These are phyloP conservation scores for Ballota nigra DNA, from an alignment of 257 asterid species.

Conservation along the genomic window DNA sequence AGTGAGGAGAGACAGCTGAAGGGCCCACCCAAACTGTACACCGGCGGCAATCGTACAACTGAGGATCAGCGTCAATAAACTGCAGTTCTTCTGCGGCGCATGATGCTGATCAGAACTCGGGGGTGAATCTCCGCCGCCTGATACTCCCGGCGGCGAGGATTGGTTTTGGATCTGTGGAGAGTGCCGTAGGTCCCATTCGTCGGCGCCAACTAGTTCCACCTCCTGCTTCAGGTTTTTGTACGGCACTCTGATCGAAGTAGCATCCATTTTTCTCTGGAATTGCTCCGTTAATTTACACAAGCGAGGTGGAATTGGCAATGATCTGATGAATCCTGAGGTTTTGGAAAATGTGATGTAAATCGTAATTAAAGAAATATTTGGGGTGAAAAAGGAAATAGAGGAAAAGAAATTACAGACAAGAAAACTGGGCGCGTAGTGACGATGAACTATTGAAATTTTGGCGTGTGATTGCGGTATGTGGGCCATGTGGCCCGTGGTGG, in stretches of 20 bases:
- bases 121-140: slow-evolving; percentile 37
- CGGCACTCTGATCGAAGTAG: slow-evolving; percentile 82
- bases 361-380: background rate
- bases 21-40: slow-evolving; percentile 99
- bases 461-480: background rate
- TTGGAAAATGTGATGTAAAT: slow-evolving; percentile 2
- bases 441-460: slow-evolving; percentile 1
- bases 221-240: slow-evolving; percentile 77
- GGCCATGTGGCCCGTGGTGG: too few species aligned
- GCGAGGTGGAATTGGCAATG: slow-evolving; percentile 22
- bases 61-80: slow-evolving; percentile 64
- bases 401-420: background rate
- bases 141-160: slow-evolving; percentile 34
- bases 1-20: slow-evolving; percentile 95
- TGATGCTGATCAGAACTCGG: slow-evolving; percentile 33
- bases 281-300: slow-evolving; percentile 20
- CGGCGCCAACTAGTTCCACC: slow-evolving; percentile 70
- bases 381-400: background rate
- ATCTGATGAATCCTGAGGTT: slow-evolving; percentile 24
- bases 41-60: slow-evolving; percentile 99
- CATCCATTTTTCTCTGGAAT: slow-evolving; percentile 54
- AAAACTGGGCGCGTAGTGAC: slow-evolving; percentile 16
- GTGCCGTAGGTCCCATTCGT: slow-evolving; percentile 46
- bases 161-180: slow-evolving; percentile 45
- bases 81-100: slow-evolving; percentile 41